These are phyloP conservation scores for Steccherinum ochraceum DNA, from an alignment of 768 basidiomycete species.

Conservation along the genomic window DNA sequence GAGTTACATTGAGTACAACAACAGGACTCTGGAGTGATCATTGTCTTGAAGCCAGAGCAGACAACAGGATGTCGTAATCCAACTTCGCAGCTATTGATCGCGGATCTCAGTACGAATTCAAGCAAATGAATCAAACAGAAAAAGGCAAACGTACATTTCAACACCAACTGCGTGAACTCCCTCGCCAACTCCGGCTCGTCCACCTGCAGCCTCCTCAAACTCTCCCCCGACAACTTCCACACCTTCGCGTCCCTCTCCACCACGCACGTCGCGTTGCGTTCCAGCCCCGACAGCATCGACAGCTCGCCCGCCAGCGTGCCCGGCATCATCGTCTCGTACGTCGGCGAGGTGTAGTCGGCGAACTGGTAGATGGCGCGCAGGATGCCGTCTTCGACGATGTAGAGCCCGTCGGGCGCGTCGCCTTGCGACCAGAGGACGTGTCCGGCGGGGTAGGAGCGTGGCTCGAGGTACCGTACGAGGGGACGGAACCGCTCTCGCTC, in stretches of 20 bases:
- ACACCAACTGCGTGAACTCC: conserved; percentile 57
- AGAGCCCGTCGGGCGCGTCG: conserved; percentile 77
- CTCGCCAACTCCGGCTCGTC: conserved; percentile 65
- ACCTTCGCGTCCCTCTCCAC: conserved; percentile 74
- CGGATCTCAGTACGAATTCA: neutral
- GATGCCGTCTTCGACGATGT: conserved; percentile 84
- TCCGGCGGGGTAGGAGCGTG: conserved; percentile 48
- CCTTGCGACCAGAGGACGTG: conserved; percentile 68
- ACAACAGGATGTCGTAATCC: conserved; percentile 55
- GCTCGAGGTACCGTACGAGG: conserved; percentile 67
- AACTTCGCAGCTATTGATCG: conserved; percentile 50
- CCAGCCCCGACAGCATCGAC: conserved; percentile 70
- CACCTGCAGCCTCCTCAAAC: conserved; percentile 54
- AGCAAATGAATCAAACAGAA: neutral
- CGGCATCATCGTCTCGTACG: conserved; percentile 90
- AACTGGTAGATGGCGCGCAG: conserved; percentile 79
- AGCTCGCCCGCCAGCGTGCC: conserved; percentile 92
- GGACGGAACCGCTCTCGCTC: conserved; percentile 53
- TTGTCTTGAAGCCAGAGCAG: conserved; percentile 44
- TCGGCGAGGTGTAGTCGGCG: conserved; percentile 53
- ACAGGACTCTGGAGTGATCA: no score
- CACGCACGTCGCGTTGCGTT: conserved; percentile 80
- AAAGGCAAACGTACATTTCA: conserved; percentile 53
- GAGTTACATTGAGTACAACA: no score
- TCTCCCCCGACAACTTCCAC: conserved; percentile 69